A percentile compares a stretch with the other conserved stretches of the same genome.
These are phyloP conservation scores for Phytophthora tentaculata DNA, from an alignment of 352 stramenopile genomes.

Conservation along the genomic window DNA sequence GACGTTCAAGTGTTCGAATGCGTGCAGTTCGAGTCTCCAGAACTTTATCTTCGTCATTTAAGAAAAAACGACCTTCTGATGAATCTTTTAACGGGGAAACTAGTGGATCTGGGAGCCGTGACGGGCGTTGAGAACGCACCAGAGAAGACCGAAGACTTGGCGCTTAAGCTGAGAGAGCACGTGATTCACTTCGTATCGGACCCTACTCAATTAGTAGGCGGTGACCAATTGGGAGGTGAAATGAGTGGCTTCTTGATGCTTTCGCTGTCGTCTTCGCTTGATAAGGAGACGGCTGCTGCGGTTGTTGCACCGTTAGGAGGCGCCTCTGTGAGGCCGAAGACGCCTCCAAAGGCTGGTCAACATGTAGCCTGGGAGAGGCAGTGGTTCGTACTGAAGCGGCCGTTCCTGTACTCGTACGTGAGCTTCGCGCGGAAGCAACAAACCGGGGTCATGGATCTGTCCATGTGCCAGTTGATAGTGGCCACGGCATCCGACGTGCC, in stretches of 20 bases:
- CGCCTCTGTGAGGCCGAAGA: constrained; percentile 9
- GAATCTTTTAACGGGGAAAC: constrained; percentile 42
- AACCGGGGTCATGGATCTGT: constrained; percentile 77
- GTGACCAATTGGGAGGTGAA: constrained; percentile 43
- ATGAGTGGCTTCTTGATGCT: constrained; percentile 85
- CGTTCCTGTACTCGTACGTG: constrained; percentile 82
- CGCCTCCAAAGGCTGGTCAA: constrained; percentile 16
- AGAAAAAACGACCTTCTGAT: constrained; percentile 55
- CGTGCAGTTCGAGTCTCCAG: constrained; percentile 42
- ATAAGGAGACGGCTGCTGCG: constrained; percentile 51
- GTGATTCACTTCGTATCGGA: constrained; percentile 65
- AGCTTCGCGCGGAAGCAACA: constrained; percentile 71
- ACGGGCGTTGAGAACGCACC: constrained; percentile 2
- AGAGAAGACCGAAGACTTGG: constrained; percentile 2
- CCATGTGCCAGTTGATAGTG: constrained; percentile 63
- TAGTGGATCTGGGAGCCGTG: constrained; percentile 31
- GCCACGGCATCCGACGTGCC: constrained; percentile 39
- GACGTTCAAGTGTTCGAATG: constrained; percentile 54
- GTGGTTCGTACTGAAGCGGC: constrained; percentile 84
- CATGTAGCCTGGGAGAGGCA: constrained; percentile 59
- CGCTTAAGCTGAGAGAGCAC: constrained; percentile 15
- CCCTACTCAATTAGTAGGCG: constrained; percentile 48
- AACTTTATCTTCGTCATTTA: constrained; percentile 59
- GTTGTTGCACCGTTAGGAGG: constrained; percentile 35
- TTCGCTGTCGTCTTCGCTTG: constrained; percentile 49